phyloP scores from a whole-genome alignment of 1,284 basidiomycete species.

The Ustanciosporium gigantosporum region DNA sequence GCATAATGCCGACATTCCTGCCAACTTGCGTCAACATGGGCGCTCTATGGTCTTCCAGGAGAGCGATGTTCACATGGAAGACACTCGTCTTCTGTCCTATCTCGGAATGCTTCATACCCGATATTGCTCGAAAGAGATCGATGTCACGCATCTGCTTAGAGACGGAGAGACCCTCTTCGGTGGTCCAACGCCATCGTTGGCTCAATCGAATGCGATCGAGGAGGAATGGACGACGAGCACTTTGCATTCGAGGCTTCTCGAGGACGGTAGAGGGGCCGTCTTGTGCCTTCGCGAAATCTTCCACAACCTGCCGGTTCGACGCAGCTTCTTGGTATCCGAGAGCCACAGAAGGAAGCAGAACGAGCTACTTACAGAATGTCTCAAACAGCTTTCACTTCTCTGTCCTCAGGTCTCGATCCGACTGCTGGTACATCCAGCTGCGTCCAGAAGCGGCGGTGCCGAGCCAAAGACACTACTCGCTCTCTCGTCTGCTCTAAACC shows the following conservation, averaged over 20 bases:
- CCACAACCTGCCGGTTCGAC: constrained; percentile 10
- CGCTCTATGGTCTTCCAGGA: background rate
- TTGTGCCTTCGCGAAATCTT: constrained; percentile 11
- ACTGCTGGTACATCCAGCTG: constrained; percentile 4
- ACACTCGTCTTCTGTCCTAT: constrained; percentile 7
- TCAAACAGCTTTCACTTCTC: constrained; percentile 10
- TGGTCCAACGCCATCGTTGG: too few relatives aligned
- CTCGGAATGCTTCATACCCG: constrained; percentile 9
- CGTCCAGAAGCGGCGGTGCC: background rate
- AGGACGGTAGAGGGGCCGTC: background rate
- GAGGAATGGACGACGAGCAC: too few relatives aligned
- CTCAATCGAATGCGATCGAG: too few relatives aligned
- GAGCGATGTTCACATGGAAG: too few relatives aligned
- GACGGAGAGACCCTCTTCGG: too few relatives aligned
- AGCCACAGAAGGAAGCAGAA: constrained; percentile 1
- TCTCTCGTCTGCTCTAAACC: background rate
- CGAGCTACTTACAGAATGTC: constrained; percentile 3
- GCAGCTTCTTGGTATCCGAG: constrained; percentile 10
- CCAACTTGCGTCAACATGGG: background rate
- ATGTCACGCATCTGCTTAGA: too few relatives aligned
- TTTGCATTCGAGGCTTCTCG: too few relatives aligned
- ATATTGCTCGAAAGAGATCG: background rate
- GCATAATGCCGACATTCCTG: constrained; percentile 2
- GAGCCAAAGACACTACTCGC: constrained; percentile 3
- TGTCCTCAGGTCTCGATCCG: constrained; percentile 1